Evolutionary conservation across 352 stramenopile species (phyloP).

Genomic region (Halophytophthora polymorphica): DNA sequence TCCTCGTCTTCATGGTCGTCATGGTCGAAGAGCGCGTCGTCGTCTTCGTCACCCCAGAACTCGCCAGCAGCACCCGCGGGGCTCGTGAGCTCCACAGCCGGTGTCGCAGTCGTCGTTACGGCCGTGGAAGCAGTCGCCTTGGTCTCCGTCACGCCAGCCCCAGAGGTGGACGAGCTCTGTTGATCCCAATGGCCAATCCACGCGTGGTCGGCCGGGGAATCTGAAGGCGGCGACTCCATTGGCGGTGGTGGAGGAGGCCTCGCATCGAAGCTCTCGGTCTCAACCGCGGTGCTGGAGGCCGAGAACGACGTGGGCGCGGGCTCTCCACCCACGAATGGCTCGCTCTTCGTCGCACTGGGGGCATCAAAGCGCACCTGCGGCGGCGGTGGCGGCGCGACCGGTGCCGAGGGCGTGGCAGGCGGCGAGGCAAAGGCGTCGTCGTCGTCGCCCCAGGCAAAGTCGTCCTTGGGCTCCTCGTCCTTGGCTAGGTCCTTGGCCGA

Average conservation of each 20-base stretch:
- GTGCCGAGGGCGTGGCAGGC: slow-evolving; percentile 6
- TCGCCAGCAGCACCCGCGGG: slow-evolving; percentile 38
- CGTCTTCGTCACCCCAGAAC: slow-evolving; percentile 62
- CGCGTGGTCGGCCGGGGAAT: slow-evolving; percentile 11
- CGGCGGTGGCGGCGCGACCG: slow-evolving; percentile 5
- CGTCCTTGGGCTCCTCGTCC: slow-evolving; percentile 13
- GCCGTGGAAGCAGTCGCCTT: slow-evolving; percentile 1
- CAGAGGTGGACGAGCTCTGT: slow-evolving; percentile 1
- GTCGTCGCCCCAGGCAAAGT: slow-evolving; percentile 55
- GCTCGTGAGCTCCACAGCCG: slow-evolving; percentile 29
- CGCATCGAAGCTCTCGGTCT: slow-evolving; percentile 6
- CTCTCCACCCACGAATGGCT: neutral
- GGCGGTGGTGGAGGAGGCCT: slow-evolving; percentile 5
- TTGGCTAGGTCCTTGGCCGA: slow-evolving; percentile 8
- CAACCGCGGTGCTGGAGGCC: slow-evolving; percentile 8
- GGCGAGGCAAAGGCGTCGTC: slow-evolving; percentile 26
- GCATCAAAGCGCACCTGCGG: neutral
- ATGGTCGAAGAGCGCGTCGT: slow-evolving; percentile 59
- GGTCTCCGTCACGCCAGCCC: neutral
- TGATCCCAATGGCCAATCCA: slow-evolving; percentile 20
- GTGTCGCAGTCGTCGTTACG: slow-evolving; percentile 2
- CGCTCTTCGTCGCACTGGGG: neutral
- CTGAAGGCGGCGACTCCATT: neutral
- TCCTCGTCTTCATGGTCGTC: slow-evolving; percentile 47
- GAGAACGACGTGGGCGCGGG: neutral